Evolutionary conservation across 2,329 filamentous ascomycete species (phyloP), one percentile per base, ranked within the genome.

Genomic region (Zymoseptoria tritici): DNA sequence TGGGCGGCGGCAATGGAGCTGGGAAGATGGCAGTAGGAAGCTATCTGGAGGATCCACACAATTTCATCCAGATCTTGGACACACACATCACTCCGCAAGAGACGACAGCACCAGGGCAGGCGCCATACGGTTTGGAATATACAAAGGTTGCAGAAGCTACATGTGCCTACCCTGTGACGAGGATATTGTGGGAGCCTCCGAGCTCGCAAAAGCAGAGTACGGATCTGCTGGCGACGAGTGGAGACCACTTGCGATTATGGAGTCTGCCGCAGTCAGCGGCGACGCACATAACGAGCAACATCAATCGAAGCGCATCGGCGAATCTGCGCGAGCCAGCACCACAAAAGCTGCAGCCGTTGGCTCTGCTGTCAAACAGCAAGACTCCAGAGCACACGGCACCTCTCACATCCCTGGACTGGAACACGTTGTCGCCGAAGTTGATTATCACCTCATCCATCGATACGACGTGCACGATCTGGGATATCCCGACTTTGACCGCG

Each of bases 361-460:
- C 94, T 0, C 81, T 99, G 56, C 81, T 99, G 16, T 97, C 93
- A 36, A 99, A 99, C 76, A 97, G 92, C 29, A 99, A 99, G 78
- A 97, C 94, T 0, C 94, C 94, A 3, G 94, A 99, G 71, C 95
- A 99, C 72, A 99, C 94, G 4, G 94, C 94, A 13, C 94, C 94
- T 20, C 84, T 99, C 60, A 99, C 94, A 1, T 97, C 92, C 16
- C 81, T 99, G 53, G 94, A 99, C 74, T 99, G 94, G 94, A 99
- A 99, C 71, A 96, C 90, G 1, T 88, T 99, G 56, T 96, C 91
- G 22, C 94, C 94, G 0, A 97, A 93, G 73, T 80, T 99, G 57
- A 99, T 99, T 72, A 99, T 99, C 70, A 99, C 94, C 0, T 97
- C 92, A 3, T 97, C 92, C 74, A 99, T 99, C 71, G 94, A 99